Evolutionary conservation across 345 rosid genomes (phyloP).

Genomic region (Linum tenue): DNA sequence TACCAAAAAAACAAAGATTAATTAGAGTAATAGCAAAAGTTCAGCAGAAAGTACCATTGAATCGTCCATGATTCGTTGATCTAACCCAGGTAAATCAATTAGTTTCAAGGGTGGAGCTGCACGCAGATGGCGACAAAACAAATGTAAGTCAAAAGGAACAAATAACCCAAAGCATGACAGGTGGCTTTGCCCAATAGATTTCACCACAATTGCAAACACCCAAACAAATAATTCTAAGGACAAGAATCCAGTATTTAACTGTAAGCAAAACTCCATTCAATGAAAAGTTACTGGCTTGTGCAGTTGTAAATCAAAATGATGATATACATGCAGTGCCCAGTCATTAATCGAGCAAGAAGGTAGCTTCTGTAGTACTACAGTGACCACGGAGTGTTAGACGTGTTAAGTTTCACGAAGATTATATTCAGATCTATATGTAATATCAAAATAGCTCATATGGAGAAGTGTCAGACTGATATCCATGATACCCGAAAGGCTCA

Average conservation of each 20-base stretch:
- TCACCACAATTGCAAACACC: not conserved
- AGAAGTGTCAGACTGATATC: not conserved
- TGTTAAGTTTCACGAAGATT: not conserved
- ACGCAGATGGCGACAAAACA: constrained; percentile 6
- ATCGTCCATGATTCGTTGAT: constrained; percentile 86
- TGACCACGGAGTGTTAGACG: not conserved
- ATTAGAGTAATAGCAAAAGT: not conserved
- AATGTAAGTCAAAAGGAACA: not conserved
- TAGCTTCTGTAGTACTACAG: not conserved
- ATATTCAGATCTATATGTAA: not conserved
- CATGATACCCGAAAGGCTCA: not conserved
- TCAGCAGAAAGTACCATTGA: constrained; percentile 54
- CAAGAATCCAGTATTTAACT: not conserved
- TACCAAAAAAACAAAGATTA: not conserved
- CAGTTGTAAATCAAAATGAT: not conserved
- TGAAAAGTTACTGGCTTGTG: not conserved
- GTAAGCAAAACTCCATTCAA: not conserved
- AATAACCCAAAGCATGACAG: not conserved
- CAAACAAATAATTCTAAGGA: not conserved
- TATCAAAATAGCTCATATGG: not conserved
- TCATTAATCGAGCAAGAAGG: not conserved
- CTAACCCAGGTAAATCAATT: constrained; percentile 94
- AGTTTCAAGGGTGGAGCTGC: constrained; percentile 93
- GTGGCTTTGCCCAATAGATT: not conserved
- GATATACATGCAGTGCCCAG: not conserved